Percentiles rank a stretch among this genome's conserved stretches.
Conservation (phyloP, 225 moss, liverwort and hornwort species). For the Pseudisothecium myosuroides region DNA sequence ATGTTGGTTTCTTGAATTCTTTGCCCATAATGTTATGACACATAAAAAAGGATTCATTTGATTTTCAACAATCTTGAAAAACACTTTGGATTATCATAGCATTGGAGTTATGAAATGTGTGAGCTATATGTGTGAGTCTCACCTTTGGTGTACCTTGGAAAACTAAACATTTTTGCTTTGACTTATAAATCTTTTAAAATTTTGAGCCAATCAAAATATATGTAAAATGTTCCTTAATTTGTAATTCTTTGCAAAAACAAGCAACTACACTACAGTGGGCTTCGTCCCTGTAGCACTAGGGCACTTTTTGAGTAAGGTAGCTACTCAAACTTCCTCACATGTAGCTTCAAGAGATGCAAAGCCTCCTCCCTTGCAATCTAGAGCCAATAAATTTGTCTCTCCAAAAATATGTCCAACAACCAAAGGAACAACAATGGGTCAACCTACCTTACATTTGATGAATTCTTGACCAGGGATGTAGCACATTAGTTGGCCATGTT, state of each 20-base stretch:
- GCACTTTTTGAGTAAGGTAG: background rate
- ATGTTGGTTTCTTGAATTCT: background rate
- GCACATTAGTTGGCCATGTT: background rate
- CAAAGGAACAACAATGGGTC: background rate
- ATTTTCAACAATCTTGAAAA: background rate
- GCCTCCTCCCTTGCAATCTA: background rate
- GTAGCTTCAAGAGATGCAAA: background rate
- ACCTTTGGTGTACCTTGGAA: background rate
- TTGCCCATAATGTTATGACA: background rate
- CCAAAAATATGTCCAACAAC: too few species aligned
- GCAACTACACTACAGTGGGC: background rate
- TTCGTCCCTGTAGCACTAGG: background rate
- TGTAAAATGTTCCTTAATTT: background rate
- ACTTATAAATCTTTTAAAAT: background rate
- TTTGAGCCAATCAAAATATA: background rate
- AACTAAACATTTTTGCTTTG: background rate
- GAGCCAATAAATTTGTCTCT: background rate
- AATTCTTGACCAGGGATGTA: background rate
- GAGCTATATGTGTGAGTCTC: background rate
- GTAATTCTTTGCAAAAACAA: background rate
- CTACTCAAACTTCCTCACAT: background rate
- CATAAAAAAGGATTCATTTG: background rate
- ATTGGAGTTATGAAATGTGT: background rate
- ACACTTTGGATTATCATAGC: background rate
- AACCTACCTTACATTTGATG: too few species aligned